Evolutionary conservation across 116 monocot genomes (phyloP), one percentile per base, ranked within the genome.

Genomic region (Trichopus zeylanicus): DNA sequence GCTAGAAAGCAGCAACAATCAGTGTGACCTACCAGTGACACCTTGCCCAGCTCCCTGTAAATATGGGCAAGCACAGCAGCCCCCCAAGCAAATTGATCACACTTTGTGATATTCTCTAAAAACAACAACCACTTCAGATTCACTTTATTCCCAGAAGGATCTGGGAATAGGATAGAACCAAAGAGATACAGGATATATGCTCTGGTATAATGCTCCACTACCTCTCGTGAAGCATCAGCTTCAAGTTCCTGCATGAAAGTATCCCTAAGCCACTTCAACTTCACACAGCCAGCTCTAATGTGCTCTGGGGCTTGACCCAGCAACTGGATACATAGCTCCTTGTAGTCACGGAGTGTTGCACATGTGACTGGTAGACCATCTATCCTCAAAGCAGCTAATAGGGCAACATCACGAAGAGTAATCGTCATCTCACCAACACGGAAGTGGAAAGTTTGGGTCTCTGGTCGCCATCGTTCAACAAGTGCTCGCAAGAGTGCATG

Each of bases 11-110:
- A 20, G 23, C 49, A 49, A 49, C 49, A 49, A 20, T 49, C 49
- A 24, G 49, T 24, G 4, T 49, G 19, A 22, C 49, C 49, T 9
- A 22, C 22, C 49, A 49, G 8, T 19, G 49, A 49, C 22, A 24
- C 49, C 49, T 49, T 49, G 19, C 22, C 49, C 49, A 49, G 22
- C 49, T 49, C 49, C 49, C 49, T 49, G 21, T 49, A 49, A 22
- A 49, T 0, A 24, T 49, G 49, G 19, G 49, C 49, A 7, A 49
- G 23, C 23, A 49, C 49, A 22, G 49, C 49, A 2, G 49, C 49
- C 19, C 49, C 49, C 49, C 49, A 49, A 22, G 49, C 49, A 20
- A 49, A 22, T 24, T 22, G 49, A 22, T 22, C 49, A 24, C 49
- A 49, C 19, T 49, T 20, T 20, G 9, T 49, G 49, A 49, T 21